Evolutionary conservation across 257 asterid species (phyloP).

Genomic region (Nicotiana benthamiana): DNA sequence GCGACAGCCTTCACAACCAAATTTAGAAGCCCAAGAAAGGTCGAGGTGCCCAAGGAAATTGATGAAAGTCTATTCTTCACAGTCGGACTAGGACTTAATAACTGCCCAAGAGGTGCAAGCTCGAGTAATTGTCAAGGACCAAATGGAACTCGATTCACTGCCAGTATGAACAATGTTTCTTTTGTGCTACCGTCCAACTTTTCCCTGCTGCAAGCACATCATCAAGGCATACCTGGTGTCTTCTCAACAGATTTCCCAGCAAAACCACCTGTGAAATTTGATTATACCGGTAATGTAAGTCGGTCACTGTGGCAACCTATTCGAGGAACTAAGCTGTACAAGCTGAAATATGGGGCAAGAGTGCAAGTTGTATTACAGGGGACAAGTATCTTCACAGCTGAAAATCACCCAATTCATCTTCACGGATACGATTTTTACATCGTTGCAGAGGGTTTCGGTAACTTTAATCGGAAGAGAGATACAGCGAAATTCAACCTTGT

Average conservation of each 20-base stretch:
- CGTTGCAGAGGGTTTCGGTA: slow-evolving; percentile 80
- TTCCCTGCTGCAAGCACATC: slow-evolving; percentile 76
- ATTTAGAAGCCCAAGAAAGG: slow-evolving; percentile 53
- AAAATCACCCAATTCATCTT: slow-evolving; percentile 88
- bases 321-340: slow-evolving; percentile 54
- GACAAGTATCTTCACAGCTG: slow-evolving; percentile 71
- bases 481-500: slow-evolving; percentile 58
- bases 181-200: slow-evolving; percentile 69
- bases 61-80: slow-evolving; percentile 67
- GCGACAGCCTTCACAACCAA: slow-evolving; percentile 57
- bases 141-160: slow-evolving; percentile 74
- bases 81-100: slow-evolving; percentile 65
- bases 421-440: slow-evolving; percentile 88
- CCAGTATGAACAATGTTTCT: slow-evolving; percentile 85
- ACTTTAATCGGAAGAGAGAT: slow-evolving; percentile 55
- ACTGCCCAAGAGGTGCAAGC: slow-evolving; percentile 47
- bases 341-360: slow-evolving; percentile 53
- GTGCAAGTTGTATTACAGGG: slow-evolving; percentile 91
- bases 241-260: slow-evolving; percentile 76
- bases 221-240: slow-evolving; percentile 65
- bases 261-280: slow-evolving; percentile 50
- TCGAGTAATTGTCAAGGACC: slow-evolving; percentile 73
- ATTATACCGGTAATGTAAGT: slow-evolving; percentile 82
- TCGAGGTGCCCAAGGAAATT: slow-evolving; percentile 45
- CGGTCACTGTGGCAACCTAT: slow-evolving; percentile 68